A percentile compares a stretch with the other conserved stretches of the same genome.
These are phyloP conservation scores for Talaromyces trachyspermus DNA, from an alignment of 495 filamentous ascomycete species.

Conservation along the genomic window DNA sequence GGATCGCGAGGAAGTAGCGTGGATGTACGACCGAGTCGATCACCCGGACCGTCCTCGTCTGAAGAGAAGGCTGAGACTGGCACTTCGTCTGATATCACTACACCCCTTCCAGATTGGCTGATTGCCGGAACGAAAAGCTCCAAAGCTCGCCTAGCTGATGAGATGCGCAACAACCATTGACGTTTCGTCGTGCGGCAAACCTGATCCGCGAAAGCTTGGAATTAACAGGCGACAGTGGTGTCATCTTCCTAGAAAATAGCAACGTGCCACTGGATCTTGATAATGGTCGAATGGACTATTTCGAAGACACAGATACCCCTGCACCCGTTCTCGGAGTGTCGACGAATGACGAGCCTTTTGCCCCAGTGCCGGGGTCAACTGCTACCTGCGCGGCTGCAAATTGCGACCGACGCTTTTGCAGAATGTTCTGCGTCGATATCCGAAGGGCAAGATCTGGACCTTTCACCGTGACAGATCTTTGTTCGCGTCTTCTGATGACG, in stretches of 20 bases:
- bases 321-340: conserved; percentile 32
- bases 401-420: conserved; percentile 38
- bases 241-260: conserved; percentile 45
- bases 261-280: conserved; percentile 25
- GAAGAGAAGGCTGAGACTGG: conserved; percentile 20
- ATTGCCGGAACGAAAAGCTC: conserved; percentile 24
- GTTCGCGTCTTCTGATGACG: conserved; percentile 37
- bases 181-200: conserved; percentile 50
- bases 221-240: conserved; percentile 41
- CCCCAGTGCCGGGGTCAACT: conserved; percentile 26
- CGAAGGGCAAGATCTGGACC: conserved; percentile 57
- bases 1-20: conserved; percentile 22
- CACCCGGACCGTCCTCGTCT: conserved; percentile 19
- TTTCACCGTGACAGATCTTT: conserved; percentile 47
- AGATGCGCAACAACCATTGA: conserved; percentile 35
- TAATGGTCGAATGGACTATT: conserved; percentile 23
- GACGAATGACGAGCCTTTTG: conserved; percentile 33
- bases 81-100: conserved; percentile 15
- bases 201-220: conserved; percentile 50
- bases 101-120: conserved; percentile 34
- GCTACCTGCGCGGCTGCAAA: conserved; percentile 26
- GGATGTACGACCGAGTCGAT: conserved; percentile 16
- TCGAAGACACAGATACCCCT: conserved; percentile 21
- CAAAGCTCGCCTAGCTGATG: conserved; percentile 23
- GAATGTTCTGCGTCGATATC: conserved; percentile 49